Percentiles rank a stretch among this genome's conserved stretches.
Evolutionary conservation across 352 stramenopile species (phyloP).

Genomic region (Pythium chondricola): DNA sequence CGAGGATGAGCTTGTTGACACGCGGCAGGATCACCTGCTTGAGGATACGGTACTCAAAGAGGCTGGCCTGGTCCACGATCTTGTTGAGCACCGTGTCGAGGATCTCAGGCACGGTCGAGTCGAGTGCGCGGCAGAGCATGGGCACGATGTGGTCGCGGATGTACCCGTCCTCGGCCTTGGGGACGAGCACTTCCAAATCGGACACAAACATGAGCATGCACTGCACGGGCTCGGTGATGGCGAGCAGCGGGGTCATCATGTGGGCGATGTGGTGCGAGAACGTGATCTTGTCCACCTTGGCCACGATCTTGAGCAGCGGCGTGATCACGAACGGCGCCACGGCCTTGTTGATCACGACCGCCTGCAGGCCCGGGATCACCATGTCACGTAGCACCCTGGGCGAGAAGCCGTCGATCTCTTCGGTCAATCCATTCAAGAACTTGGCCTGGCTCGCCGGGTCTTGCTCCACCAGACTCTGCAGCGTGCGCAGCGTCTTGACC

Average conservation of each 20-base stretch:
- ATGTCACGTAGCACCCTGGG: slow-evolving; percentile 77
- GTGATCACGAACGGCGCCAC: slow-evolving; percentile 86
- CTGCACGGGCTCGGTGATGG: slow-evolving; percentile 82
- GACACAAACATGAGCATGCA: slow-evolving; percentile 90
- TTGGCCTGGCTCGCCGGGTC: slow-evolving; percentile 76
- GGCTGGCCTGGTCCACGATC: slow-evolving; percentile 78
- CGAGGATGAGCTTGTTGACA: slow-evolving; percentile 84
- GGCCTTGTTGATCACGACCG: slow-evolving; percentile 79
- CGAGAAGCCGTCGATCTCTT: slow-evolving; percentile 74
- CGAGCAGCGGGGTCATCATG: slow-evolving; percentile 77
- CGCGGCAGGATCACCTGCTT: slow-evolving; percentile 83
- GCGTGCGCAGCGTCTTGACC: slow-evolving; percentile 74
- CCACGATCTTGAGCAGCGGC: slow-evolving; percentile 83
- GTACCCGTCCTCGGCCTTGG: slow-evolving; percentile 83
- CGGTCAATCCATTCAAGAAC: slow-evolving; percentile 65
- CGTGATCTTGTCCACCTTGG: slow-evolving; percentile 81
- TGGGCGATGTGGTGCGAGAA: slow-evolving; percentile 69
- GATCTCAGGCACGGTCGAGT: slow-evolving; percentile 82
- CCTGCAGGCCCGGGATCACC: slow-evolving; percentile 73
- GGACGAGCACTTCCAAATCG: slow-evolving; percentile 72
- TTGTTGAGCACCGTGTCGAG: slow-evolving; percentile 86
- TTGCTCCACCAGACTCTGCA: slow-evolving; percentile 81
- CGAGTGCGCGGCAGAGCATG: slow-evolving; percentile 78
- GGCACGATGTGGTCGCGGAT: slow-evolving; percentile 87
- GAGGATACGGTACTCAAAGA: slow-evolving; percentile 86